phyloP scores from a whole-genome alignment of 2,329 filamentous ascomycete species.

The Ceratocystis variospora region DNA sequence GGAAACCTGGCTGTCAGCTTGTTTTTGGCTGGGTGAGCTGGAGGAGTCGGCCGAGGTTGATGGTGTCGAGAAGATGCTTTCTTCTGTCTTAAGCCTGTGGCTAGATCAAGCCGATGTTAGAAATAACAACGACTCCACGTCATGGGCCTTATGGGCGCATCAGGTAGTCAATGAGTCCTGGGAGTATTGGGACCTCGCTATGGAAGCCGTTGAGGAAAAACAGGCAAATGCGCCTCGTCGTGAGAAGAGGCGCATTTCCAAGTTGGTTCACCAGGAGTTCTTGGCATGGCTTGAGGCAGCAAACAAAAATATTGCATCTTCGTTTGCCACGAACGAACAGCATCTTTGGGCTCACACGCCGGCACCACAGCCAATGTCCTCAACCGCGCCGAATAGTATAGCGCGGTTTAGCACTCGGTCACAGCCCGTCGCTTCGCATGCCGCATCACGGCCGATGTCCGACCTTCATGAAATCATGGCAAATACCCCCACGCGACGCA shows the following conservation, averaged over 20 bases:
- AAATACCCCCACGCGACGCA: conserved; percentile 36
- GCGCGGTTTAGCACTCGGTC: conserved; percentile 16
- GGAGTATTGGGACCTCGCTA: conserved; percentile 19
- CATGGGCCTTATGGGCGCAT: conserved; percentile 14
- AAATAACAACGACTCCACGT: conserved; percentile 1
- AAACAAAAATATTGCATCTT: not conserved
- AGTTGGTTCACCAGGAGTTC: conserved; percentile 13
- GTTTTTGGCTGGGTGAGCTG: not conserved
- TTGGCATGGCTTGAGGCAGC: conserved; percentile 13
- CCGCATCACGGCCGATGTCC: not conserved
- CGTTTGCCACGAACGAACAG: not conserved
- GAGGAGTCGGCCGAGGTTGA: conserved; percentile 13
- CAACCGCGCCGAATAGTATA: conserved; percentile 8
- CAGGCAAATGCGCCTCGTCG: conserved; percentile 19
- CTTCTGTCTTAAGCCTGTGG: conserved; percentile 13
- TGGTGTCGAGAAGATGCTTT: not conserved
- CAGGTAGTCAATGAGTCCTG: conserved; percentile 17
- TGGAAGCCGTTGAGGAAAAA: conserved; percentile 19
- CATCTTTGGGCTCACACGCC: conserved; percentile 13
- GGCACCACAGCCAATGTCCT: not conserved
- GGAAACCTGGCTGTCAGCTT: conserved; percentile 3
- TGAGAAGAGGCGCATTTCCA: conserved; percentile 15
- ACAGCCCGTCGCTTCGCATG: conserved; percentile 4
- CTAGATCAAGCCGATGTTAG: conserved; percentile 8
- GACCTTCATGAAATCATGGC: conserved; percentile 21